Percentiles rank a stretch among this genome's conserved stretches.
phyloP scores from a whole-genome alignment of 345 rosid genomes.

The Dipteronia sinensis region DNA sequence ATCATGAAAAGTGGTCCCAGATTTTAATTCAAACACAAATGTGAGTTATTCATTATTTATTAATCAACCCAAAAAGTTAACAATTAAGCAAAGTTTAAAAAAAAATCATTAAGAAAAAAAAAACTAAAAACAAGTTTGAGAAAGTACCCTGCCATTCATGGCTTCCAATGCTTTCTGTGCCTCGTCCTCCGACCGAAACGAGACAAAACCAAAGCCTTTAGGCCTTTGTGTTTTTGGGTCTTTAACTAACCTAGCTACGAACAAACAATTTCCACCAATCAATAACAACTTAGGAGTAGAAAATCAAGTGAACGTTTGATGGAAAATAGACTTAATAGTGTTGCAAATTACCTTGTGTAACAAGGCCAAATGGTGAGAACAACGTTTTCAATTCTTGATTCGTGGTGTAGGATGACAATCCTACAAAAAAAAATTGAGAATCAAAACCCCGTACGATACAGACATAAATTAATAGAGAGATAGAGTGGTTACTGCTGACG shows the following conservation, averaged over 20 bases:
- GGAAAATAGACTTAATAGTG: neutral
- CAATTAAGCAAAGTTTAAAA: neutral
- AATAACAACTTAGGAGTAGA: neutral
- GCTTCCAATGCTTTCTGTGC: slow-evolving; percentile 63
- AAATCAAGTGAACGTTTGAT: neutral
- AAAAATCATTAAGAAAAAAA: neutral
- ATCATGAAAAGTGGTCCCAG: too few species aligned
- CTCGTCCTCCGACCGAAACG: slow-evolving; percentile 53
- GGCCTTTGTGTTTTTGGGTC: slow-evolving; percentile 61
- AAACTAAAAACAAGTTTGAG: neutral
- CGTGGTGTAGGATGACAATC: slow-evolving; percentile 40
- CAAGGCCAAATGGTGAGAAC: slow-evolving; percentile 49
- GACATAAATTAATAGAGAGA: neutral
- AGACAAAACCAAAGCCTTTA: slow-evolving; percentile 74
- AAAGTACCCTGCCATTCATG: slow-evolving; percentile 62
- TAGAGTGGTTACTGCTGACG: slow-evolving; percentile 44
- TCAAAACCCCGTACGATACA: neutral
- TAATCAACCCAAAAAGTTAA: neutral
- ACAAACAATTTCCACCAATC: neutral
- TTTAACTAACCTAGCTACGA: slow-evolving; percentile 50
- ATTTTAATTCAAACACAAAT: neutral
- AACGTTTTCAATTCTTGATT: slow-evolving; percentile 27
- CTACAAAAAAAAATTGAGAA: slow-evolving; percentile 24
- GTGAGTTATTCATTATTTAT: too few species aligned
- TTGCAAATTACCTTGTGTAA: slow-evolving; percentile 35